Percentiles rank a stretch among this genome's conserved stretches.
Conservation (phyloP, 78 protist species). For the Blattamonas nauphoetae region DNA sequence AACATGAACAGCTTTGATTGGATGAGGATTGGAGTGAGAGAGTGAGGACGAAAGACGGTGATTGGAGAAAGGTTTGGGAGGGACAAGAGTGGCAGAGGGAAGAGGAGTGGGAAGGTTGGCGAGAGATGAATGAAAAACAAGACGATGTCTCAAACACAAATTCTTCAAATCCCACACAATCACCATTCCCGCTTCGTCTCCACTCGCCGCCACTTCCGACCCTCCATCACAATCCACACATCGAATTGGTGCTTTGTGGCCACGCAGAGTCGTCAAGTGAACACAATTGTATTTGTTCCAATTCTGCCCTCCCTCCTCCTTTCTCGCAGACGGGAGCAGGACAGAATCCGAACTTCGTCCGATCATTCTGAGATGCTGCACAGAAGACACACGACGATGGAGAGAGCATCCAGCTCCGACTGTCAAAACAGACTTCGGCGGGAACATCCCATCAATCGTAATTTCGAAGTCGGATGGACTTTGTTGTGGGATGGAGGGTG, state of each 20-base stretch:
- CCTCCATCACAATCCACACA: neutral
- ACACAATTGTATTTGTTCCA: neutral
- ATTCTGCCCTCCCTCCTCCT: neutral
- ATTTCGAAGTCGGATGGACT: neutral
- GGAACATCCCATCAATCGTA: neutral
- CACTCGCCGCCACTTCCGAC: neutral
- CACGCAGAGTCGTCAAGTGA: neutral
- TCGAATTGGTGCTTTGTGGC: neutral
- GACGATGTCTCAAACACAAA: too few relatives aligned
- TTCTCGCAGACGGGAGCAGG: neutral
- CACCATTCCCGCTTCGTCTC: neutral
- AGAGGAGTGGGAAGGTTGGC: too few relatives aligned
- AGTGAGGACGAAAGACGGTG: too few relatives aligned
- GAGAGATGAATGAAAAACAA: too few relatives aligned
- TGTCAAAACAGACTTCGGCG: neutral
- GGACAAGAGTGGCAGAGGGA: too few relatives aligned
- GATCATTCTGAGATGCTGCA: neutral
- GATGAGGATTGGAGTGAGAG: too few relatives aligned
- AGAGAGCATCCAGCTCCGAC: neutral
- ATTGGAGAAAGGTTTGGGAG: too few relatives aligned
- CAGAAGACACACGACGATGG: neutral
- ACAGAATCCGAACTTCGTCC: neutral
- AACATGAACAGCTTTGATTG: too few relatives aligned
- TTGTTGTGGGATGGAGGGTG: neutral
- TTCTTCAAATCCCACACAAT: neutral